A percentile compares a stretch with the other conserved stretches of the same genome.
These are phyloP conservation scores for Blastobotrys ciferrii DNA, from an alignment of 1,139 yeast species.

Conservation along the genomic window DNA sequence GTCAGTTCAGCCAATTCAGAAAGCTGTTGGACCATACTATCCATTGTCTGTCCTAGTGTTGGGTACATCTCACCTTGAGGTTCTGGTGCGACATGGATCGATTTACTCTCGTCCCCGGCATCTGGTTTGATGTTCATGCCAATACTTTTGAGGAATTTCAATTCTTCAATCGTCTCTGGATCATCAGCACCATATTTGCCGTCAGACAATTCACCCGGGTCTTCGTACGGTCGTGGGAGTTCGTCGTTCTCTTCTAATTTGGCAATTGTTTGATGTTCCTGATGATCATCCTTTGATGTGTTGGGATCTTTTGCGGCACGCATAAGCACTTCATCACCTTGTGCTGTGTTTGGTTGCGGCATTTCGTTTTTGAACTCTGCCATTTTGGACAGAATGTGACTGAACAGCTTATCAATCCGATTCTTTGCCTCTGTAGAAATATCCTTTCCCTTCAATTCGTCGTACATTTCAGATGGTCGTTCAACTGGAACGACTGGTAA, in stretches of 20 bases:
- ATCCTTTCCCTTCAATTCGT: conserved; percentile 34
- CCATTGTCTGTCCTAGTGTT: conserved; percentile 41
- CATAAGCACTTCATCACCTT: conserved; percentile 40
- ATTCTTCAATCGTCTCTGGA: conserved; percentile 31
- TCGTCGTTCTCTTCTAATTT: conserved; percentile 37
- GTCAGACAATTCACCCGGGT: conserved; percentile 30
- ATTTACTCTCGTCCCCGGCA: conserved; percentile 19
- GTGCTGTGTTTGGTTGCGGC: conserved; percentile 37
- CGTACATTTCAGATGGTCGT: conserved; percentile 35
- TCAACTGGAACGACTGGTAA: conserved; percentile 39
- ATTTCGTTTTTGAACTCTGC: conserved; percentile 36
- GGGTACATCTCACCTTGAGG: conserved; percentile 39
- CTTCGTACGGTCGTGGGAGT: conserved; percentile 33
- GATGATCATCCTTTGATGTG: conserved; percentile 28
- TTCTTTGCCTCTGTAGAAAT: conserved; percentile 33
- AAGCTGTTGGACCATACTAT: conserved; percentile 36
- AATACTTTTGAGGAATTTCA: conserved; percentile 33
- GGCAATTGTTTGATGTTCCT: conserved; percentile 35
- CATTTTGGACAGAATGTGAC: conserved; percentile 39
- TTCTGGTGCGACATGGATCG: conserved; percentile 38
- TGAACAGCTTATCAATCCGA: conserved; percentile 38
- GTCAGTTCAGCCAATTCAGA: conserved; percentile 35
- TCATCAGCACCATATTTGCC: conserved; percentile 23
- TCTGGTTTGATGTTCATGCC: conserved; percentile 31
- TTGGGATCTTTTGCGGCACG: conserved; percentile 39